Base-by-base conservation (phyloP, 352 stramenopile species). In the Albugo candida region DNA sequence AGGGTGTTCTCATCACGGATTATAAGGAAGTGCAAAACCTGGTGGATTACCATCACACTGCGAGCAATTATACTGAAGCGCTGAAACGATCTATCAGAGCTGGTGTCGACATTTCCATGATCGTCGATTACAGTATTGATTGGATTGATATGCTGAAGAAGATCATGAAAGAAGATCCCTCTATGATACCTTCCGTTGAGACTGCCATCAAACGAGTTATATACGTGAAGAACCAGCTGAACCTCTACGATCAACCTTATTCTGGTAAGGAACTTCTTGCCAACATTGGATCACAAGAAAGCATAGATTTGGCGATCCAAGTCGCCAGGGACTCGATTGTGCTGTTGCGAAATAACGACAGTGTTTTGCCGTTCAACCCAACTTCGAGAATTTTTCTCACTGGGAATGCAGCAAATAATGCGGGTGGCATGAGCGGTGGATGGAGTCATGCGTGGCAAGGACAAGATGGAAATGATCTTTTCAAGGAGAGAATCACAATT, bases 21-120 rank as follows among this genome's bases (percentile, higher is more conserved):
- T 92, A 83, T 56, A 52, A 59, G n/a, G 79, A 92, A 63, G 87
- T 92, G 41, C 55, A 61, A 36, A 88, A 88, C 53, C 46, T 83
- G 11, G 47, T 75, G 13, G 49, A 61, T 12, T 85, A 57, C 55
- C 79, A 92, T 54, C 58, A 64, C 21, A 62, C 76, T 18, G 64
- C 60, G 1, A 53, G 54, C 10, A 60, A 49, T 27, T 16, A 49
- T 2, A 47, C 52, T 0, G 59, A 82, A 24, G 67, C 73, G 13
- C 53, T 77, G 0, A 53, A 54, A 11, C 52, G 70, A 12, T 53
- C 70, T 11, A 58, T 92, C 47, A 71, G 84, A 46, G 79, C 72
- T 2, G 64, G 56, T 14, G 55, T 92, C 14, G 80, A 93, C 49
- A 83, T 93, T 61, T 81, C 64, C 46, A 91, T 91, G 77, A 8